Evolutionary conservation across 306 rosid species (phyloP).

Genomic region (Corylus heterophylla): DNA sequence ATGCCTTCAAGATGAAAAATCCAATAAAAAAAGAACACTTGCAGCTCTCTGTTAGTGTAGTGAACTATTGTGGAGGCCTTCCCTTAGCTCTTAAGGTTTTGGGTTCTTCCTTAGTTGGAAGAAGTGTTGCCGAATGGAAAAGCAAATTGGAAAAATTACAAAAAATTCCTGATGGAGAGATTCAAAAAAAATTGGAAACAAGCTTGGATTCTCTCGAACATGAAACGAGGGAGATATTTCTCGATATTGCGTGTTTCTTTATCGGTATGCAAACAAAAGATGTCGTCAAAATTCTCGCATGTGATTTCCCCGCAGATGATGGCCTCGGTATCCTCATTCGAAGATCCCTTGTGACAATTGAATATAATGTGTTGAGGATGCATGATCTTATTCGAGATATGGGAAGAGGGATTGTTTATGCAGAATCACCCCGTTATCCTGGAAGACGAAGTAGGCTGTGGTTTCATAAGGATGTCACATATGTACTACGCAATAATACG

Average conservation of each 20-base stretch:
- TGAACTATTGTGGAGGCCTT: conserved; percentile 32
- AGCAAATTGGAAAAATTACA: conserved; percentile 28
- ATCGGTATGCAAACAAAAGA: conserved; percentile 27
- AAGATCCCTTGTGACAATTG: conserved; percentile 29
- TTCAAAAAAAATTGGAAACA: conserved; percentile 27
- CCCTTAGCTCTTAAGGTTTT: conserved; percentile 44
- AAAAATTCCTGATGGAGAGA: conserved; percentile 23
- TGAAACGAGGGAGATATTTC: conserved; percentile 29
- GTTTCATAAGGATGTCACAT: neutral
- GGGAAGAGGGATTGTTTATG: conserved; percentile 40
- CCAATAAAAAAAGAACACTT: neutral
- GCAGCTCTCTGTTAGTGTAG: conserved; percentile 4
- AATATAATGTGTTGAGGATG: conserved; percentile 12
- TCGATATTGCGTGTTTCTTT: conserved; percentile 45
- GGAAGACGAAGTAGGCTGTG: conserved; percentile 29
- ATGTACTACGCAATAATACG: too few species aligned
- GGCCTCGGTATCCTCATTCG: conserved; percentile 30
- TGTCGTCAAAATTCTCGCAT: conserved; percentile 23
- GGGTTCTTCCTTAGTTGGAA: conserved; percentile 24
- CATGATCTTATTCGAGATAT: conserved; percentile 40
- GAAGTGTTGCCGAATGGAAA: conserved; percentile 21
- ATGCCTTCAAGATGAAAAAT: conserved; percentile 16
- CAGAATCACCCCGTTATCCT: neutral
- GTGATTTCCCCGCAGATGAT: conserved; percentile 27
- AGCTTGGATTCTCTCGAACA: conserved; percentile 24